A percentile compares a stretch with the other conserved stretches of the same genome.
Conservation (phyloP, 176 grass and related monocot genomes). For the Otatea glauca region DNA sequence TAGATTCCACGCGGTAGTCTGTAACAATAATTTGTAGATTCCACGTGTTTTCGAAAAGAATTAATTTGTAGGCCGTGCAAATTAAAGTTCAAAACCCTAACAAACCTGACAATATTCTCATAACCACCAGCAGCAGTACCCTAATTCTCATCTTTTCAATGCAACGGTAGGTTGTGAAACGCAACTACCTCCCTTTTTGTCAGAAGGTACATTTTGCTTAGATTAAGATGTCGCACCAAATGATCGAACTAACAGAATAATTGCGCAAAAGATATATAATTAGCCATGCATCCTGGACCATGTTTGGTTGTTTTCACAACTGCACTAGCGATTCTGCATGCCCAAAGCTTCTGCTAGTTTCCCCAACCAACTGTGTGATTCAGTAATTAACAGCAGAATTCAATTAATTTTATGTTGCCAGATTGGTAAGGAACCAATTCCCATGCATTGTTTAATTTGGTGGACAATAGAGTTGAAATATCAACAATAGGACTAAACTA, state of each 20-base stretch:
- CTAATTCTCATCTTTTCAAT: background rate
- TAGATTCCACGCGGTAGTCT: background rate
- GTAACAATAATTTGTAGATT: no score
- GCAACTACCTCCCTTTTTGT: background rate
- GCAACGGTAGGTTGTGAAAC: conserved; percentile 19
- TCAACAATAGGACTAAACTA: no score
- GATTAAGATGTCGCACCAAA: conserved; percentile 39
- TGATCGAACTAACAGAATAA: background rate
- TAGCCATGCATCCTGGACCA: background rate
- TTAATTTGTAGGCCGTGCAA: background rate
- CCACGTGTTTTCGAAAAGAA: background rate
- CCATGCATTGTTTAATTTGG: no score
- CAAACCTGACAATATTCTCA: conserved; percentile 28
- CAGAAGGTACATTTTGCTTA: background rate
- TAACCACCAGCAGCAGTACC: conserved; percentile 23
- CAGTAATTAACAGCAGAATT: background rate
- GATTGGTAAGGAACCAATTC: no score
- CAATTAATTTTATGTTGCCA: no score
- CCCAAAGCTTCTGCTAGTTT: background rate
- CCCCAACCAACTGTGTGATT: no score
- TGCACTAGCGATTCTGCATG: background rate
- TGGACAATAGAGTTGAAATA: no score
- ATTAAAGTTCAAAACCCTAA: conserved; percentile 20
- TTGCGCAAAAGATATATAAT: background rate
- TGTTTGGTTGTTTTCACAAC: background rate